Conservation (phyloP, 768 basidiomycete species). For the Mycena crocata region DNA sequence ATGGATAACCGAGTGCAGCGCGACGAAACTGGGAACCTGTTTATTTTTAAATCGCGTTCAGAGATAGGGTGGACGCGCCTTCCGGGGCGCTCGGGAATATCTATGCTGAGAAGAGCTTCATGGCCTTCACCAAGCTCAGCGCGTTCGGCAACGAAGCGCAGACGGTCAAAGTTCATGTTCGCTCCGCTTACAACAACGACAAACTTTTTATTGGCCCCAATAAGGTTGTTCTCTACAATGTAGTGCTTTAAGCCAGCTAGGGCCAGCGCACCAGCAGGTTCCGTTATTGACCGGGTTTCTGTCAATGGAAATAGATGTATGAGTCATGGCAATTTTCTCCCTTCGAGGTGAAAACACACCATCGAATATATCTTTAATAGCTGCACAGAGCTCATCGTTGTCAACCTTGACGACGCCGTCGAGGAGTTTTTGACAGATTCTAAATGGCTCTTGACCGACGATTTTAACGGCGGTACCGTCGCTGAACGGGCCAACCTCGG, state of each 20-base stretch:
- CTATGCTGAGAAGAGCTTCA: conserved; percentile 94
- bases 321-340: too few relatives aligned
- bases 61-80: conserved; percentile 61
- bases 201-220: conserved; percentile 88
- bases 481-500: conserved; percentile 95
- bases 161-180: conserved; percentile 98
- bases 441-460: conserved; percentile 95
- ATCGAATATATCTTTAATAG: conserved; percentile 99
- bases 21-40: conserved; percentile 74
- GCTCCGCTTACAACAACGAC: conserved; percentile 95
- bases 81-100: conserved; percentile 93
- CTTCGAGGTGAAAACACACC: conserved; percentile 58
- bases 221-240: conserved; percentile 82
- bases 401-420: conserved; percentile 87
- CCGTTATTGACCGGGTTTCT: conserved; percentile 97
- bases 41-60: not conserved
- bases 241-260: conserved; percentile 93
- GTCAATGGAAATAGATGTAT: not conserved
- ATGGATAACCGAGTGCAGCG: conserved; percentile 87
- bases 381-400: conserved; percentile 98
- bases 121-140: conserved; percentile 96
- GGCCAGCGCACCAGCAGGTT: conserved; percentile 94
- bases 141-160: conserved; percentile 98
- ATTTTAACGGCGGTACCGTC: conserved; percentile 98
- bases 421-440: conserved; percentile 87